A percentile compares a stretch with the other conserved stretches of the same genome.
Conservation (phyloP, 305 asterid genomes). For the Rubia peregrina region DNA sequence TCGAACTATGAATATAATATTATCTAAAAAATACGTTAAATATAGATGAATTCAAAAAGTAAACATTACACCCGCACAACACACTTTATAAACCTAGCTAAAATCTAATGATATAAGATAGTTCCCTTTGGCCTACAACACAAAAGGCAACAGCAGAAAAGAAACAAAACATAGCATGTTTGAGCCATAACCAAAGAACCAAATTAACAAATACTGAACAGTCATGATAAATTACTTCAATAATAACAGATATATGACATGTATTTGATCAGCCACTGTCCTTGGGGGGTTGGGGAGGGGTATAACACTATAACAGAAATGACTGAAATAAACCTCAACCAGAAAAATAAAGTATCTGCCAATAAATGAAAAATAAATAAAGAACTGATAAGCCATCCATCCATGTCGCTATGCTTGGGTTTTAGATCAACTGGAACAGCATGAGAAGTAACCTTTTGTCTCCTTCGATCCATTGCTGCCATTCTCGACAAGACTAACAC, state of each 20-base stretch:
- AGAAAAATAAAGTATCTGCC: not conserved
- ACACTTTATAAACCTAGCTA: no score
- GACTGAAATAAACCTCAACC: not conserved
- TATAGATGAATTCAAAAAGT: no score
- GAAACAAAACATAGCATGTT: no score
- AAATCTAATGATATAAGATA: no score
- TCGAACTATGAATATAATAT: no score
- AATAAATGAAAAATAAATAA: slow-evolving; percentile 2
- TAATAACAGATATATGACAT: not conserved
- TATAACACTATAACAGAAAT: not conserved
- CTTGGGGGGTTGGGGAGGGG: not conserved
- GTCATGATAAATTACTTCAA: not conserved
- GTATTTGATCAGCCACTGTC: not conserved
- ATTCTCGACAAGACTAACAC: slow-evolving; percentile 51
- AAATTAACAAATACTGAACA: not conserved
- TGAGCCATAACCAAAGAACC: not conserved
- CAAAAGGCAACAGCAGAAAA: no score
- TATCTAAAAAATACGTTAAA: no score
- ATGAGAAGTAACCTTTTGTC: slow-evolving; percentile 35
- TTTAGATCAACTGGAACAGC: slow-evolving; percentile 55
- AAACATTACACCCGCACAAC: no score
- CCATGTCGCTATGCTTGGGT: not conserved
- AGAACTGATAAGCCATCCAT: slow-evolving; percentile 1
- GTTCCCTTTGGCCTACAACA: no score
- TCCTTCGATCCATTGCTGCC: slow-evolving; percentile 44